A percentile compares a stretch with the other conserved stretches of the same genome.
phyloP scores from a whole-genome alignment of 2,329 filamentous ascomycete genomes.

The Magnaporthiopsis rhizophila region DNA sequence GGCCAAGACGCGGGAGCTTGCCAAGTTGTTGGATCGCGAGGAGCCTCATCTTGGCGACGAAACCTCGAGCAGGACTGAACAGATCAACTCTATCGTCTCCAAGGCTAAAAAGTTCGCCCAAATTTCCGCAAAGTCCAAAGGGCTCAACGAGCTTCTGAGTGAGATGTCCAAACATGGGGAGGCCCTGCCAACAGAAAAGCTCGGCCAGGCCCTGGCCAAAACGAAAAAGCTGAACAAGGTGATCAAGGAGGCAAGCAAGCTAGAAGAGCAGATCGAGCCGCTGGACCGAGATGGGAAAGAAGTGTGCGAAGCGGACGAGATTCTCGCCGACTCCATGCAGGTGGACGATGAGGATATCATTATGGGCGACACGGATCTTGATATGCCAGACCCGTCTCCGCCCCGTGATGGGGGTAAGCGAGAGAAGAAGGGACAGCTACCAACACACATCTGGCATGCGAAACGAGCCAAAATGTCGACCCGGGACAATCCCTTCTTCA shows the following conservation, averaged over 20 bases:
- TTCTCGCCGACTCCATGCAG: not conserved
- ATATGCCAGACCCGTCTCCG: not conserved
- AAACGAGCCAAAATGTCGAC: conserved; percentile 86
- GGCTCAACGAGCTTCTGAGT: not conserved
- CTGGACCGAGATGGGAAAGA: not conserved
- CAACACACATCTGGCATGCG: conserved; percentile 88
- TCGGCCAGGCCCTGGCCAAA: not conserved
- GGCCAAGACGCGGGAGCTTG: conserved; percentile 30
- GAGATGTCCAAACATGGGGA: not conserved
- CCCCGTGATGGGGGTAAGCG: conserved; percentile 44
- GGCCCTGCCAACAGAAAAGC: not conserved
- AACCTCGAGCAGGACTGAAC: conserved; percentile 31
- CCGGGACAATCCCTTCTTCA: conserved; percentile 26
- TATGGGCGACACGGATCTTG: conserved; percentile 2
- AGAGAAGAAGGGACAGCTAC: conserved; percentile 83
- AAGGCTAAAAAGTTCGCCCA: conserved; percentile 12
- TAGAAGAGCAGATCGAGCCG: not conserved
- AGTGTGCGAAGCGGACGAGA: not conserved
- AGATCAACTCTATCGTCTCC: not conserved
- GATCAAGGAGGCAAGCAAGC: conserved; percentile 1
- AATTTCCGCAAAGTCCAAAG: conserved; percentile 5
- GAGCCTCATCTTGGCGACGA: conserved; percentile 28
- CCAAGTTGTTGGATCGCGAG: not conserved
- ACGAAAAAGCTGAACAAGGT: conserved; percentile 5
- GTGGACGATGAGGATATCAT: conserved; percentile 11